Evolutionary conservation across 345 rosid genomes (phyloP), one percentile per base, ranked within the genome.

Genomic region (Crucihimalaya himalaica): DNA sequence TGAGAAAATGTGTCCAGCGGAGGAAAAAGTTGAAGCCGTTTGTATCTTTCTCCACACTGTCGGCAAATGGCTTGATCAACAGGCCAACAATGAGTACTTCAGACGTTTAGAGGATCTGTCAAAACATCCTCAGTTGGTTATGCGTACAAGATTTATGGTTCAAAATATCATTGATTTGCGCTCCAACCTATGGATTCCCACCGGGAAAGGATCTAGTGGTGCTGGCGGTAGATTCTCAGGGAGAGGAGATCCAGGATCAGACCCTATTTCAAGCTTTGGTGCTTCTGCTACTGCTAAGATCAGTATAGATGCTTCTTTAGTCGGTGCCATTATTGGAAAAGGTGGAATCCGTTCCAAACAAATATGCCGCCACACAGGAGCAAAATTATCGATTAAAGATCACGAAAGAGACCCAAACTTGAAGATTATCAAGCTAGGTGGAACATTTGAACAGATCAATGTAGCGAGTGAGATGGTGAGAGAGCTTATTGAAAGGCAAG

Each of bases 271-370:
- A 37, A 81, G 82, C 67, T 94, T 94, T 69, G 97, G 98, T 66
- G 93, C 88, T n/a, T 77, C 87, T 1, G 88, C 90, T 50, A 83
- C 93, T 18, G 84, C 98, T 8, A 93, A 89, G 81, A 85, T 93
- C 72, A 88, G 93, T 65, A 90, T 89, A 0, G 96, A 89, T 76
- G 93, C 95, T 28, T 89, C 96, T 39, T 87, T 91, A 62, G 89
- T 95, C 8, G 97, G 93, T 58, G 88, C 91, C 54, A 85, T 94
- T 23, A 94, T 91, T 55, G 96, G 97, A 21, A 91, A 94, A 72
- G 89, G 88, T 51, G 96, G 98, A 25, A 82, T 87, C 67, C 77
- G 85, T 80, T 84, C 95, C 3, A 91, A 89, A 72, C 95, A 88
- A 76, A 88, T 89, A 19, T 86, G 89, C 62, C 96, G 88, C 29